phyloP scores from a whole-genome alignment of 306 rosid species.

The Quercus cerris region DNA sequence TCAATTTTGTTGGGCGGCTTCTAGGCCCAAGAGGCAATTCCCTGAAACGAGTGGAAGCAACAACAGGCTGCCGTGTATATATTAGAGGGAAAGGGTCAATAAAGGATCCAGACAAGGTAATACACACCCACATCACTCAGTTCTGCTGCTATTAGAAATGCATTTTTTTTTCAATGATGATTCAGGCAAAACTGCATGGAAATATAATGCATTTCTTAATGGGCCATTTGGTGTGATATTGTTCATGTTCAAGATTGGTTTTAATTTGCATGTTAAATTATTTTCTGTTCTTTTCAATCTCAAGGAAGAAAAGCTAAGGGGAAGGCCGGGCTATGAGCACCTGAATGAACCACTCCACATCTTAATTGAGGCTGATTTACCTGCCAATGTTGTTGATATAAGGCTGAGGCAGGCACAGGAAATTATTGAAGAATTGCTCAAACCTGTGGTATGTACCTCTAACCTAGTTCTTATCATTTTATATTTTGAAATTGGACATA shows the following conservation, averaged over 20 bases:
- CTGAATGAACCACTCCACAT: constrained; percentile 91
- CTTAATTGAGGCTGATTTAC: constrained; percentile 88
- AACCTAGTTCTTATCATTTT: constrained; percentile 6
- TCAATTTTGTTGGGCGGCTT: constrained; percentile 97
- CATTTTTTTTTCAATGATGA: not conserved
- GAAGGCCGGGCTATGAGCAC: constrained; percentile 97
- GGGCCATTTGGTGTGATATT: not conserved
- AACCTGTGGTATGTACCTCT: constrained; percentile 76
- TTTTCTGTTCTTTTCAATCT: constrained; percentile 25
- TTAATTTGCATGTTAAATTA: not conserved
- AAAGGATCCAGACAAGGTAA: constrained; percentile 90
- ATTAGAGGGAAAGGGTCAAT: constrained; percentile 94
- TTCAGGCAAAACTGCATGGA: not conserved
- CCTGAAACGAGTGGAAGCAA: constrained; percentile 91
- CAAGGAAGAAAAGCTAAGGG: constrained; percentile 91
- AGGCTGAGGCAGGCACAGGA: constrained; percentile 96
- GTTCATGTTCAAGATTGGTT: constrained; percentile 5
- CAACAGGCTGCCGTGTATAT: constrained; percentile 93
- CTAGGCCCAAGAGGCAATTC: constrained; percentile 96
- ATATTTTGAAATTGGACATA: not conserved
- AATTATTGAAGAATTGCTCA: constrained; percentile 91
- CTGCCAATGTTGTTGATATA: constrained; percentile 76
- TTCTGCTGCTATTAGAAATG: constrained; percentile 9
- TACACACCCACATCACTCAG: not conserved
- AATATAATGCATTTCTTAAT: not conserved